Evolutionary conservation across 176 grass and related monocot genomes (phyloP), one percentile per base, ranked within the genome.

Genomic region (Raddia guianensis): DNA sequence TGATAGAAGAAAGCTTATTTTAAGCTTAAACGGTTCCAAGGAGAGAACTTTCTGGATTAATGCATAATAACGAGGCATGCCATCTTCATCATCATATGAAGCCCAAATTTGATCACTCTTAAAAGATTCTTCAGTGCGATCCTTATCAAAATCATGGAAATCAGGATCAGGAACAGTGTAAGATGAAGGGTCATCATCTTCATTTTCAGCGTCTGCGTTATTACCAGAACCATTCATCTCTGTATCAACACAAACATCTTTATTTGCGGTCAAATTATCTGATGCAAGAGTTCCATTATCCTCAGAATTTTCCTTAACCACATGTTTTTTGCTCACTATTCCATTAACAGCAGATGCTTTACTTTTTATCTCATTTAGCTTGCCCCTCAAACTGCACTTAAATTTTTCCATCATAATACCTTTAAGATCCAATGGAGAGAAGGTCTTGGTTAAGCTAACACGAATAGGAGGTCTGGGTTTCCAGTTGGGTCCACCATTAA

Each of bases 41-140:
- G 86, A 88, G 42, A 88, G 20, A 86, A 91, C 62, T 86, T 91
- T 81, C 68, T 88, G 86, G 83, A 91, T 85, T 58, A 88, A 74
- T 74, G 82, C 82, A 64, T 91, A 91, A 75, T 88, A 91, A 79
- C 90, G 83, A 71, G 90, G 86, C 90, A 91, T 88, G 1, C 90
- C 82, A 88, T 91, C 90, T 75, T 91, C 90, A 7, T 91, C 90
- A 75, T 91, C 90, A 88, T 91, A 91, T 52, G 90, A 86, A 65
- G 90, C 90, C 90, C 90, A 91, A 57, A 91, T 83, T 75, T 91
- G 78, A 65, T 88, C 86, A 71, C 40, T 75, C 65, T 74, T 60
- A 72, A 91, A 88, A 86, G 32, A 86, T 80, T 80, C 49, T 57
- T 91, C 86, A 2, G 73, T 70, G 35, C 86, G 83, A 56, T 88